Percentiles rank a stretch among this genome's conserved stretches.
Evolutionary conservation across 306 rosid genomes (phyloP).

Genomic region (Vigna hirtella): DNA sequence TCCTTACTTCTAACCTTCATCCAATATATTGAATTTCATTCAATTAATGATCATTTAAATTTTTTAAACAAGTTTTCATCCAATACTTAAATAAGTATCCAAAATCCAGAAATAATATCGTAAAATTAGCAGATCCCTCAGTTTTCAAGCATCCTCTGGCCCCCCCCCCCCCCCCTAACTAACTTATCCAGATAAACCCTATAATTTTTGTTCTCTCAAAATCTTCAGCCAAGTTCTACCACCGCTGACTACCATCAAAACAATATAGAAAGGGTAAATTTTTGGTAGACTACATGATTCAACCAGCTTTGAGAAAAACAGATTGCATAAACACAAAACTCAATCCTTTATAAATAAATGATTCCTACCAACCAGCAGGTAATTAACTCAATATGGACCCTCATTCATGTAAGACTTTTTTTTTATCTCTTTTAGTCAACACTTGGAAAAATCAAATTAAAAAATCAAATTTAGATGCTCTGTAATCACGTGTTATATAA

Average conservation of each 20-base stretch:
- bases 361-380: slow-evolving; percentile 14
- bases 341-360: background rate
- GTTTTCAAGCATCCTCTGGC: background rate
- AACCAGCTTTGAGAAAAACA: slow-evolving; percentile 14
- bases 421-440: too few relatives aligned
- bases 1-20: slow-evolving; percentile 13
- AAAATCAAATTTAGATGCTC: too few relatives aligned
- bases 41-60: background rate
- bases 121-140: background rate
- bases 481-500: too few relatives aligned
- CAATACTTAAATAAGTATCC: background rate
- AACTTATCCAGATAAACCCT: background rate
- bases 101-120: background rate
- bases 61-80: slow-evolving; percentile 16
- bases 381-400: background rate
- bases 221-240: slow-evolving; percentile 1
- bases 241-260: background rate
- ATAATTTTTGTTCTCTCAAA: background rate
- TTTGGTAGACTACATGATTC: slow-evolving; percentile 21
- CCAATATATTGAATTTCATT: background rate
- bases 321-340: background rate
- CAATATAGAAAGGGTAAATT: slow-evolving; percentile 19
- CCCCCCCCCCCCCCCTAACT: too few relatives aligned
- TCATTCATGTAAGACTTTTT: too few relatives aligned
- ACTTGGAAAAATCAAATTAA: too few relatives aligned